Percentiles rank a stretch among this genome's conserved stretches.
Evolutionary conservation across 225 moss, liverwort and hornwort species (phyloP).

Genomic region (Marchantia polymorpha): DNA sequence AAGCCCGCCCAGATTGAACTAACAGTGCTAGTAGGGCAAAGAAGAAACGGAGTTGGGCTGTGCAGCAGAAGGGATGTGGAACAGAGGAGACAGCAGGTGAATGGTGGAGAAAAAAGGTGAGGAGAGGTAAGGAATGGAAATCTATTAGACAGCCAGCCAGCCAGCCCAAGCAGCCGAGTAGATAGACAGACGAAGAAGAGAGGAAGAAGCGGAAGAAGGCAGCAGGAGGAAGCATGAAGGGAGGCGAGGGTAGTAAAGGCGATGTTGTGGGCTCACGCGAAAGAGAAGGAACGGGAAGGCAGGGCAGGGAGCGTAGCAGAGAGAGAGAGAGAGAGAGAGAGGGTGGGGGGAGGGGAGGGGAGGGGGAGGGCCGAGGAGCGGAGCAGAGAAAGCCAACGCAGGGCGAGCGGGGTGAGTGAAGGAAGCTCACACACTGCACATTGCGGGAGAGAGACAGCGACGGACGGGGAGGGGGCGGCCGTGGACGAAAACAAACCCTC

Average conservation of each 20-base stretch:
- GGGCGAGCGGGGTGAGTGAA: not conserved
- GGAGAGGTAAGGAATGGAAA: not conserved
- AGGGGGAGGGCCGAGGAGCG: not conserved
- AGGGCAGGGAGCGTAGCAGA: not conserved
- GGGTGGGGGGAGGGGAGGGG: not conserved
- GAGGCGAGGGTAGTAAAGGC: not conserved
- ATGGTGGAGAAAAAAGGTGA: not conserved
- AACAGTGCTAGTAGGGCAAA: slow-evolving; percentile 6
- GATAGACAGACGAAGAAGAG: not conserved
- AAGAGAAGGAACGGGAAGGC: not conserved
- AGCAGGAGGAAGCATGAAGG: not conserved
- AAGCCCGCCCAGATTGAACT: slow-evolving; percentile 6
- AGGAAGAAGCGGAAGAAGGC: slow-evolving; percentile 12
- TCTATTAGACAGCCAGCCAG: not conserved
- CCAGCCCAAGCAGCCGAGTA: not conserved
- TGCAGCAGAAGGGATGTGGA: not conserved
- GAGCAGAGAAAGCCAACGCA: not conserved
- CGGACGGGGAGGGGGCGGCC: slow-evolving; percentile 16
- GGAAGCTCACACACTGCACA: slow-evolving; percentile 6
- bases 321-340: too few relatives aligned
- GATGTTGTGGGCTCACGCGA: not conserved
- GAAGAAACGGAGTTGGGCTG: not conserved
- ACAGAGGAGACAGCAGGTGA: slow-evolving; percentile 1
- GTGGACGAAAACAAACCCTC: slow-evolving; percentile 23
- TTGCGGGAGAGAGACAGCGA: slow-evolving; percentile 1